Evolutionary conservation across 2,329 filamentous ascomycete species (phyloP), one percentile per base, ranked within the genome.

Genomic region (Colletotrichum sp.): DNA sequence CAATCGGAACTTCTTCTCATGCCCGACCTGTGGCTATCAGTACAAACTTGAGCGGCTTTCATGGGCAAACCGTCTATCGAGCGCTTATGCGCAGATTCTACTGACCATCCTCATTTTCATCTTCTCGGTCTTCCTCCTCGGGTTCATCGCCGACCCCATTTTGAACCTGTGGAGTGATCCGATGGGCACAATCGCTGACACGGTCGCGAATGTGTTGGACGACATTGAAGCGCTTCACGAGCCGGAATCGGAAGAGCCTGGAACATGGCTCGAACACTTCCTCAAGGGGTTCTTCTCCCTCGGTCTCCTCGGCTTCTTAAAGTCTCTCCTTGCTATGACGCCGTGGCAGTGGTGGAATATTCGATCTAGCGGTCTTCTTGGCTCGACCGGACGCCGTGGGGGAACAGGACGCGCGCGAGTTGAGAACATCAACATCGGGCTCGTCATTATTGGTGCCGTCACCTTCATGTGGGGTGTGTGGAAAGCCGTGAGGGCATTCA

Each of bases 111-210:
- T 88, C 25, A 94, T 98, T 77, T 90, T 98, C 78, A 73, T 95
- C 44, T 77, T 93, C 59, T 90, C 93, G 68, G 89, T 98, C 30
- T 98, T 98, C 81, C 52, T 95, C 1, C 91, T 98, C 72, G 97
- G 97, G 57, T 98, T 98, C 81, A 86, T 98, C 78, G 96, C 96
- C 75, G 96, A 98, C 84, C 96, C 96, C 2, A 95, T 98, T 76
- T 93, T 98, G 83, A 95, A 96, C 80, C 86, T 98, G 32, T 98
- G 96, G 87, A 86, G 96, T 71, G 95, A 98, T 81, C 96, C 96
- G 0, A 85, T 92, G 72, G 91, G 92, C 67, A 91, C 91, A 13
- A 87, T 94, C 66, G 83, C 86, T 39, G 89, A 90, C 27, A 85
- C 89, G 55, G 86, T 92, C 30, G 85, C 88, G 32, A 86, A 84